Conservation (phyloP, 1,284 basidiomycete genomes). For the Rhodotorula sp. region DNA sequence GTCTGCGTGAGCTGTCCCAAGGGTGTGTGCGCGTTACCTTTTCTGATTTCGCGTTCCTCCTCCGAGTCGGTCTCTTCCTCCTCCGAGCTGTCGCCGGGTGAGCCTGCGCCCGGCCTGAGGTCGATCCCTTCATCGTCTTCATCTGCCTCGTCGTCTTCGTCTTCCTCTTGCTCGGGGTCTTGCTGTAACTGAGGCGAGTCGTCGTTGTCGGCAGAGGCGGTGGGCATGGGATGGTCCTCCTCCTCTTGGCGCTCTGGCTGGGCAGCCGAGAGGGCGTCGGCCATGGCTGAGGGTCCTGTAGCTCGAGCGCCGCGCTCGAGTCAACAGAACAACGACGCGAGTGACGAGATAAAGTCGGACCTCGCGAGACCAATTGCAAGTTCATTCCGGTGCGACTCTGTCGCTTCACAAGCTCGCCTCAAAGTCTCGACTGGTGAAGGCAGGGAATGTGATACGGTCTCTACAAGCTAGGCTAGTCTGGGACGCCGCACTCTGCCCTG, state of each 20-base stretch:
- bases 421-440: too few species aligned
- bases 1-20: background rate
- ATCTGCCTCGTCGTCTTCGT: constrained; percentile 28
- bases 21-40: constrained; percentile 51
- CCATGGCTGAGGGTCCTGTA: too few species aligned
- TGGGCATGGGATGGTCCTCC: background rate
- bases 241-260: background rate
- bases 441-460: too few species aligned
- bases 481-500: too few species aligned
- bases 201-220: background rate
- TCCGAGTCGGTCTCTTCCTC: constrained; percentile 80
- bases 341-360: too few species aligned
- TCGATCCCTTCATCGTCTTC: constrained; percentile 42
- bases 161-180: background rate
- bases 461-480: too few species aligned
- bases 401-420: too few species aligned
- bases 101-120: constrained; percentile 26
- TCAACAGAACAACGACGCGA: too few species aligned
- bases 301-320: too few species aligned
- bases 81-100: constrained; percentile 71
- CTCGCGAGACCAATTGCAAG: too few species aligned
- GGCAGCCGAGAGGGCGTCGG: background rate
- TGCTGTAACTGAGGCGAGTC: background rate
- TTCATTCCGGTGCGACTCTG: too few species aligned
- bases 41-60: constrained; percentile 67